phyloP scores from a whole-genome alignment of 2,329 filamentous ascomycete genomes.

The Gaeumannomyces sp. region DNA sequence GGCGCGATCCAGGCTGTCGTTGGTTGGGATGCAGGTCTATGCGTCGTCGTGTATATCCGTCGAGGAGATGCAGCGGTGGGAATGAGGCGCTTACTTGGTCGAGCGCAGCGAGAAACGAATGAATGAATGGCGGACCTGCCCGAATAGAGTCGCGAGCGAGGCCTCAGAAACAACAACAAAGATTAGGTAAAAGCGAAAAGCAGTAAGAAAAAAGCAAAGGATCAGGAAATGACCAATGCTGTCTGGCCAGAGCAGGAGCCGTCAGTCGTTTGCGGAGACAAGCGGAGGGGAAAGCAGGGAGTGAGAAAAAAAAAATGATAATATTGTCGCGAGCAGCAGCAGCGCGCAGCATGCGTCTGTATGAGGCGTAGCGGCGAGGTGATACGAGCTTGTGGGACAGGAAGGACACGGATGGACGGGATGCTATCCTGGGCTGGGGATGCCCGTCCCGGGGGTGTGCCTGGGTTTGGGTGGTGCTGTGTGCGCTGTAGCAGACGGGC shows the following conservation, averaged over 20 bases:
- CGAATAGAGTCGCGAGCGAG: not conserved
- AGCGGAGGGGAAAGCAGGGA: not conserved
- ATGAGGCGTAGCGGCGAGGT: too few species aligned
- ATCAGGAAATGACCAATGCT: not conserved
- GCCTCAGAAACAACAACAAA: constrained; percentile 2
- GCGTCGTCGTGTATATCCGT: constrained; percentile 2
- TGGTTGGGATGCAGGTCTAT: not conserved
- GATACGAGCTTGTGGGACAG: too few species aligned
- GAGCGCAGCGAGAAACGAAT: not conserved
- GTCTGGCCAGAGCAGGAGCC: too few species aligned
- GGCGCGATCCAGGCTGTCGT: too few species aligned
- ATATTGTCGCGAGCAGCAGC: not conserved
- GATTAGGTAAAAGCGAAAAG: constrained; percentile 4
- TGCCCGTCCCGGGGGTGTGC: too few species aligned
- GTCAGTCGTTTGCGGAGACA: constrained; percentile 6
- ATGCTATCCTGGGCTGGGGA: too few species aligned
- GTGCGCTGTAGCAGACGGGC: too few species aligned
- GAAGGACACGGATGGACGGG: too few species aligned
- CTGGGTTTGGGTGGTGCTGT: too few species aligned
- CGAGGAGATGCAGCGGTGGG: not conserved
- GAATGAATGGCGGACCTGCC: not conserved
- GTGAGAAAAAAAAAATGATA: constrained; percentile 1
- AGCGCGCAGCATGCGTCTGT: too few species aligned
- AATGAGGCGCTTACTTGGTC: too few species aligned
- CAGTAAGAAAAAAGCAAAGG: not conserved